Base-by-base conservation (phyloP, 805 yeast species). In the Barnettozyma botsteinii region DNA sequence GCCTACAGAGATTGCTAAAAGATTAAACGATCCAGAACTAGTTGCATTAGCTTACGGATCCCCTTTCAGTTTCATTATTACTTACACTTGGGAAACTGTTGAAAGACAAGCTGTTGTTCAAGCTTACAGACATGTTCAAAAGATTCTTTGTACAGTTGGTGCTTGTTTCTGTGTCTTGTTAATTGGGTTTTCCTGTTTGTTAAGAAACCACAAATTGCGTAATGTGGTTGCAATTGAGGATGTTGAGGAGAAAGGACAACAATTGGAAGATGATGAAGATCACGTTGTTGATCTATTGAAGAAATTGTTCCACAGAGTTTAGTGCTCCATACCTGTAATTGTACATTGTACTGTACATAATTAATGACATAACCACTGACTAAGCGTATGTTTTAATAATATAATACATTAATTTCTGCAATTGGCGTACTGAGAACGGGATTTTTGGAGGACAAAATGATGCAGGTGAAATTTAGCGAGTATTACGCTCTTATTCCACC, bases 31-130 rank as follows among this genome's bases (percentile, higher is more conserved):
- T 13, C 36, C 43, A n/a, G 36, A 39, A 17, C 43, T 67, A 8
- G 70, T 70, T 10, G 51, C 62, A 0, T 36, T 40, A 4, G 78
- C 78, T 5, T 78, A 76, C 49, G 65, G 66, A 6, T 55, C 67
- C 12, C 86, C 86, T 20, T 66, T 66, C 47, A 60, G 66, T 0
- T 77, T 73, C 47, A 67, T 75, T 23, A 34, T 53, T 2, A 52
- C 54, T 0, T 67, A 78, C 52, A 60, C 75, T 4, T 76, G 83
- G 81, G 84, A 75, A 1, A 64, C 84, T 1, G 69, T 75, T 7
- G 77, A 69, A 44, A 70, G 88, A 58, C 55, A 53, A 8, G 74
- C 69, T 1, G 69, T 78, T 27, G 79, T 77, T 5, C 55, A 46
- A 26, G 74, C 83, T 0, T 81, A 81, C 59, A 68, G 70, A 37